Base-by-base conservation (phyloP, 768 basidiomycete species). In the Lepiota brunneoincarnata region DNA sequence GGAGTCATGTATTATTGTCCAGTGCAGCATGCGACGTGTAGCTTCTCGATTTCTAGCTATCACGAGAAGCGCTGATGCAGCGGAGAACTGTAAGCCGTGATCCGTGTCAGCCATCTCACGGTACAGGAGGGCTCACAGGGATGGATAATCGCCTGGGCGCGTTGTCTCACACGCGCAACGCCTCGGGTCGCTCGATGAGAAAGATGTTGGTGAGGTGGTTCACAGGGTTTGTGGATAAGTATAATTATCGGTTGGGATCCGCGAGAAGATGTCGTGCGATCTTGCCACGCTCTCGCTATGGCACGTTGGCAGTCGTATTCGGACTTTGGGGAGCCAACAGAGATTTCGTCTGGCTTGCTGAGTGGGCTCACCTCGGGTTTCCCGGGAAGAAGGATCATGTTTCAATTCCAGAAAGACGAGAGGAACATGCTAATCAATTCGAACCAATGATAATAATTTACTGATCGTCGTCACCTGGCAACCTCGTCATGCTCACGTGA, bases 401-500 rank as follows among this genome's bases (percentile, higher is more conserved):
- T 31, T 31, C 31, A n/a, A n/a, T n/a, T 31, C 3, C 31, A 31
- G 11, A 10, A 9, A 10, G 6, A 10, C 31, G 11, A 6, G 11
- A 31, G 31, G 31, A 31, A 31, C 7, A 31, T 9, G 11, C n/a
- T 9, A 31, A 35, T 20, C 2, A 34, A 26, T 28, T 15, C 7
- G 14, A 39, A 20, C 18, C 42, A 14, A 6, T 45, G 7, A 45
- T 24, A 31, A 24, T 28, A 24, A 24, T 21, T 28, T 17, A 45
- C 6, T 24, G 14, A 18, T 21, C 14, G 43, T 12, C 5, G n/a
- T 28, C 21, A 26, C 43, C 20, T 31, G 24, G 41, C 24, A 43
- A 20, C 41, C 41, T 17, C 6, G 20, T 10, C 4, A 24, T 43
- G 4, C 14, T 61, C 72, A 74, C 66, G 67, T 72, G 71, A 61